Evolutionary conservation across 176 grass and related monocot species (phyloP).

Genomic region (Dendrocalamus sinicus): DNA sequence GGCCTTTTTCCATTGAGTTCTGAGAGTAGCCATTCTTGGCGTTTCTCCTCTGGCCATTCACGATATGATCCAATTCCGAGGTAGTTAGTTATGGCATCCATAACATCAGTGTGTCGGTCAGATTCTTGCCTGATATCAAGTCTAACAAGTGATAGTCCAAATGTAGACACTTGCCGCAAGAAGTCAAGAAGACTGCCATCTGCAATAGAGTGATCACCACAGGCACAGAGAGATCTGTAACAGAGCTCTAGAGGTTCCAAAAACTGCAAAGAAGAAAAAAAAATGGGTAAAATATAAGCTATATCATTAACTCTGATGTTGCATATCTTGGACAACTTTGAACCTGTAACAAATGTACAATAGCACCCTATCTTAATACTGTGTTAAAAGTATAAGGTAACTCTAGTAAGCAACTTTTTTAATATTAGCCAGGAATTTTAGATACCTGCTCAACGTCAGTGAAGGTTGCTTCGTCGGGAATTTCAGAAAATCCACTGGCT

Average conservation of each 20-base stretch:
- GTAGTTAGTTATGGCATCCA: constrained; percentile 80
- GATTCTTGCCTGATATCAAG: constrained; percentile 99
- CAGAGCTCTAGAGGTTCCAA: constrained; percentile 94
- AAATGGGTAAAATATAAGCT: not conserved
- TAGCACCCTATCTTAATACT: not conserved
- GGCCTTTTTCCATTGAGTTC: constrained; percentile 92
- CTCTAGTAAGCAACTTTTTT: constrained; percentile 7
- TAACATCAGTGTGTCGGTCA: constrained; percentile 83
- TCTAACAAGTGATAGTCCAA: constrained; percentile 86
- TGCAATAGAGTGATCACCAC: constrained; percentile 80
- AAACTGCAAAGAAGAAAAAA: constrained; percentile 65
- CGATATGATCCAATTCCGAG: constrained; percentile 83
- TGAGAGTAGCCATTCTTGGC: constrained; percentile 87
- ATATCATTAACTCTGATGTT: not conserved
- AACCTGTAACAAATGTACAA: not conserved
- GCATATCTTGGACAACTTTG: constrained; percentile 16
- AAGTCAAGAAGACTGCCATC: constrained; percentile 97
- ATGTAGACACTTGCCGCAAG: constrained; percentile 89
- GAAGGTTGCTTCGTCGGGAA: constrained; percentile 79
- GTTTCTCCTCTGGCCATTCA: constrained; percentile 87
- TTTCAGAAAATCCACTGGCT: constrained; percentile 93
- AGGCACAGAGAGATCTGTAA: constrained; percentile 83
- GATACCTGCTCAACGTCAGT: constrained; percentile 80
- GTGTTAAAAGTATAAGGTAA: not conserved
- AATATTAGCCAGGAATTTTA: constrained; percentile 28